phyloP scores from a whole-genome alignment of 2,329 filamentous ascomycete genomes.

The Sarocladium oryzae region DNA sequence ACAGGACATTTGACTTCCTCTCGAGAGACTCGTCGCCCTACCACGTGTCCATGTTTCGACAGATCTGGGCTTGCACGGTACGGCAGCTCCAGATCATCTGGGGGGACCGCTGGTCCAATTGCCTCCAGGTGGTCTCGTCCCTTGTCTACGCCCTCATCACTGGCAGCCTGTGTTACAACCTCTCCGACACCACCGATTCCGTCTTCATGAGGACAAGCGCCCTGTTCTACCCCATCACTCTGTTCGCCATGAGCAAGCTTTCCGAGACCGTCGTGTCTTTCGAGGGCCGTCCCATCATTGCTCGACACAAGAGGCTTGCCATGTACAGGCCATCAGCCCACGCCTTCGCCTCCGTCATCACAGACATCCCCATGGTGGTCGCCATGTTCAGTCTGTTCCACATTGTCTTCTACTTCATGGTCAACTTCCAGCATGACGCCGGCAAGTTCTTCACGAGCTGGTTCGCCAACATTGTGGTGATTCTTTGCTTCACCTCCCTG shows the following conservation, averaged over 20 bases:
- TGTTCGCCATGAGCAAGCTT: not conserved
- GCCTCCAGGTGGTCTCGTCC: constrained; percentile 48
- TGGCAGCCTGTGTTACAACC: constrained; percentile 59
- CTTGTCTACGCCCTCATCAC: constrained; percentile 60
- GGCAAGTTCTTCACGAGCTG: constrained; percentile 12
- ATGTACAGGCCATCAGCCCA: constrained; percentile 26
- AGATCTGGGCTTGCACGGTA: constrained; percentile 28
- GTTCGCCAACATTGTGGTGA: not conserved
- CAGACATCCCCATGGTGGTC: constrained; percentile 38
- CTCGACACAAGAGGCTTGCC: constrained; percentile 25
- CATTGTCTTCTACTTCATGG: constrained; percentile 28
- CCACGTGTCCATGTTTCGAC: not conserved
- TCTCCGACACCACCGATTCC: constrained; percentile 44
- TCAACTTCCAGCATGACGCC: constrained; percentile 19
- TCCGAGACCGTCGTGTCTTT: constrained; percentile 16
- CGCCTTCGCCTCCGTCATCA: constrained; percentile 32
- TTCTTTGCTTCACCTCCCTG: not conserved
- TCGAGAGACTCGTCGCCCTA: not conserved
- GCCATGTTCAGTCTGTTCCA: constrained; percentile 48
- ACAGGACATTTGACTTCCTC: not conserved
- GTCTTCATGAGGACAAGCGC: constrained; percentile 42
- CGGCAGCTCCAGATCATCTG: constrained; percentile 24
- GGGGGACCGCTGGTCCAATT: constrained; percentile 24
- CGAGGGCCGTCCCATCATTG: constrained; percentile 24
- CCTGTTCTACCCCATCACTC: constrained; percentile 28